Conservation (phyloP, 345 rosid species). For the Populus simonii region DNA sequence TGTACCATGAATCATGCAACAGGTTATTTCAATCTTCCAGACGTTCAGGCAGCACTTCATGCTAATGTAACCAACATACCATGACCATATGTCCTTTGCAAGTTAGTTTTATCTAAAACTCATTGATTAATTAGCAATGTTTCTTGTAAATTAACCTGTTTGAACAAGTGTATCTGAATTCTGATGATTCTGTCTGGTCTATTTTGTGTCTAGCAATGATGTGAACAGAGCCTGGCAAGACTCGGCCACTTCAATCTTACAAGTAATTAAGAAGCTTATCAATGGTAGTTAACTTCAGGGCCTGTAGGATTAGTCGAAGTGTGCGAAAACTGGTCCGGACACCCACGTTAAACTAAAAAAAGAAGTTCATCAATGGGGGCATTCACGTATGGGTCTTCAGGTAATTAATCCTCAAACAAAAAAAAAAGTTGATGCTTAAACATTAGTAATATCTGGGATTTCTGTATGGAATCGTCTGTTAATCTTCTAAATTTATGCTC, state of each 20-base stretch:
- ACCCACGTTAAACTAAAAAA: too few relatives aligned
- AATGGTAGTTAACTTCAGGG: too few relatives aligned
- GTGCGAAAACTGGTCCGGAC: too few relatives aligned
- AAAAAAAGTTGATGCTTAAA: too few relatives aligned
- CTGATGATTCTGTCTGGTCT: background rate
- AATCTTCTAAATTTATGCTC: too few relatives aligned
- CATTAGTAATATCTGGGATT: too few relatives aligned
- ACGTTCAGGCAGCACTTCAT: constrained; percentile 18
- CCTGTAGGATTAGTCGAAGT: too few relatives aligned
- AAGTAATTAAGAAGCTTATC: constrained; percentile 8
- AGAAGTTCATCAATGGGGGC: constrained; percentile 15
- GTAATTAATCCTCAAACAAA: background rate
- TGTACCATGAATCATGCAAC: constrained; percentile 7
- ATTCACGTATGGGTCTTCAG: constrained; percentile 17
- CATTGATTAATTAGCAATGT: background rate
- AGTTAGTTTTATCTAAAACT: background rate
- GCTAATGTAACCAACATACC: constrained; percentile 19
- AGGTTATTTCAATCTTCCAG: constrained; percentile 9
- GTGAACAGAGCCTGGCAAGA: constrained; percentile 5
- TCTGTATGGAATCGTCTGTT: too few relatives aligned
- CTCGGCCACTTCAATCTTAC: constrained; percentile 3
- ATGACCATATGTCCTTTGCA: constrained; percentile 15
- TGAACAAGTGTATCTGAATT: background rate
- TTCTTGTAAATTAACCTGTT: background rate
- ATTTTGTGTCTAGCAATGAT: background rate